phyloP scores from a whole-genome alignment of 768 basidiomycete species.

The Russula compacta region DNA sequence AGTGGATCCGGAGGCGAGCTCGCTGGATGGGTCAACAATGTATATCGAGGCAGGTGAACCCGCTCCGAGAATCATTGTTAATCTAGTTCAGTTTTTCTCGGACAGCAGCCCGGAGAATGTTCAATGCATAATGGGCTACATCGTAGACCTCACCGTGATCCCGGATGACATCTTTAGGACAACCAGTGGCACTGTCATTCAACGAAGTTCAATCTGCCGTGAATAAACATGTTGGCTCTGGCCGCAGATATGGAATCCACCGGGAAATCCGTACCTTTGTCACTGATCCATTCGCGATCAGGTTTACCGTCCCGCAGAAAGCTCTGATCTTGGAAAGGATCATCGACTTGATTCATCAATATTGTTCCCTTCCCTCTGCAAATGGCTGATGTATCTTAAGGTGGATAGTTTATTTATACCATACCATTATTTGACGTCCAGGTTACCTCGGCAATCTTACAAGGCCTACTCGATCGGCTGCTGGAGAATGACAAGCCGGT shows the following conservation, averaged over 20 bases:
- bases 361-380: too few species aligned
- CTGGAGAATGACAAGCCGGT: too few species aligned
- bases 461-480: too few species aligned
- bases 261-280: background rate
- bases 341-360: too few species aligned
- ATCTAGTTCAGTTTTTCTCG: background rate
- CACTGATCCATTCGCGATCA: too few species aligned
- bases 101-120: background rate
- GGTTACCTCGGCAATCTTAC: too few species aligned
- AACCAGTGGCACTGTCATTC: background rate
- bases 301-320: too few species aligned
- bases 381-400: too few species aligned
- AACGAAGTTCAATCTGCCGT: background rate
- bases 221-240: background rate
- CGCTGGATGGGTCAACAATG: background rate
- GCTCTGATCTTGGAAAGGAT: too few species aligned
- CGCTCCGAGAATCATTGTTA: too few species aligned
- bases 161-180: background rate
- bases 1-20: background rate
- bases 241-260: background rate
- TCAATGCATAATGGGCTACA: background rate
- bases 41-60: background rate
- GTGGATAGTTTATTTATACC: too few species aligned
- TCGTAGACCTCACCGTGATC: background rate
- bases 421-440: too few species aligned